Conservation (phyloP, 2,329 filamentous ascomycete species). For the Claviceps lovelessii region DNA sequence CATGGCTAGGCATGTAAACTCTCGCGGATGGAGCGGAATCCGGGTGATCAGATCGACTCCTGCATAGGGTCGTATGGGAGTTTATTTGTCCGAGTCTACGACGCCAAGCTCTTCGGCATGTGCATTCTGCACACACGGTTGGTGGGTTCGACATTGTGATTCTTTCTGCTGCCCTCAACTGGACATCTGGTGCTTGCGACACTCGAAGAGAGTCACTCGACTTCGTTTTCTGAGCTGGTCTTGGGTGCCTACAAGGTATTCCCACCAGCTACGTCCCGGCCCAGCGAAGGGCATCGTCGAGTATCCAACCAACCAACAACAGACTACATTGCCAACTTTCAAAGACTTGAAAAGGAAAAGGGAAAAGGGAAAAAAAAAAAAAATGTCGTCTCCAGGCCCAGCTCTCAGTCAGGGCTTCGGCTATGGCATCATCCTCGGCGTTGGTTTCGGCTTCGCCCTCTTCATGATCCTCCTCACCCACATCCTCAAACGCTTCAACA, state of each 20-base stretch:
- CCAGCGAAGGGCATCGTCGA: neutral
- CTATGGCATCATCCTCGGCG: conserved; percentile 63
- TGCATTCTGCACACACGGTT: no score
- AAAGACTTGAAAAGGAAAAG: no score
- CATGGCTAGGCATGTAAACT: neutral
- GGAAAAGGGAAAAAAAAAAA: no score
- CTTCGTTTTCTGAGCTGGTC: no score
- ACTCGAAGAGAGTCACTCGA: no score
- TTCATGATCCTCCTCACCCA: conserved; percentile 64
- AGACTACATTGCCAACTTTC: neutral
- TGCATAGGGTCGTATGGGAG: neutral
- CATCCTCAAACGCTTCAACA: conserved; percentile 45
- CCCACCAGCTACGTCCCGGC: no score
- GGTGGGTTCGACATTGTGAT: no score
- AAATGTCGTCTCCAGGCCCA: conserved; percentile 12
- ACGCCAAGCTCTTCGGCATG: neutral
- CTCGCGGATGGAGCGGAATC: neutral
- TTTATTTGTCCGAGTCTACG: neutral
- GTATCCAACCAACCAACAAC: neutral
- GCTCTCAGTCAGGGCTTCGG: conserved; percentile 49
- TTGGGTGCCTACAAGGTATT: no score
- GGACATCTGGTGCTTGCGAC: no score
- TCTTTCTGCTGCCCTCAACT: no score
- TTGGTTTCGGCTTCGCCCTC: conserved; percentile 60
- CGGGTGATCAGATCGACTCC: neutral